Evolutionary conservation across 2,329 filamentous ascomycete genomes (phyloP).

Genomic region (Monosporascus cannonballus): DNA sequence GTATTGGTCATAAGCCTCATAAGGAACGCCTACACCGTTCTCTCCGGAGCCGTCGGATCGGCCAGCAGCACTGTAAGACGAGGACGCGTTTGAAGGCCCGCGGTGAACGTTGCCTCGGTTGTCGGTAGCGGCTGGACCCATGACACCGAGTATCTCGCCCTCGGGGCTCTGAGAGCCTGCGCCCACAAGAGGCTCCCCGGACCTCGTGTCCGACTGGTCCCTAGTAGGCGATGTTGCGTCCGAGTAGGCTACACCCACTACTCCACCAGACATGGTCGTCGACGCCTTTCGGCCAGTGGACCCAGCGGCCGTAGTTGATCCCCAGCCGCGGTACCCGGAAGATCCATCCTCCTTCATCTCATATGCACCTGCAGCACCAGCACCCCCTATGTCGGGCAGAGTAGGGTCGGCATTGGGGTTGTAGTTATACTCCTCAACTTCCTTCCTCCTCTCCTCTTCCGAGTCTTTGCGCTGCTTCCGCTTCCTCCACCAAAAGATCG

Average conservation of each 20-base stretch:
- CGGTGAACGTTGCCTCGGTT: slow-evolving; percentile 72
- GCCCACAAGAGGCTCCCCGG: slow-evolving; percentile 58
- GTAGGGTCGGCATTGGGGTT: slow-evolving; percentile 96
- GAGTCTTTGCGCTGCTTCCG: slow-evolving; percentile 79
- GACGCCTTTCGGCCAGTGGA: slow-evolving; percentile 77
- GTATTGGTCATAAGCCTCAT: slow-evolving; percentile 53
- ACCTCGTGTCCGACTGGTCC: slow-evolving; percentile 62
- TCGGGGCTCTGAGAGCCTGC: slow-evolving; percentile 54
- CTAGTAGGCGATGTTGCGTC: slow-evolving; percentile 66
- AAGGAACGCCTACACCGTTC: slow-evolving; percentile 37
- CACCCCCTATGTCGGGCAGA: slow-evolving; percentile 46
- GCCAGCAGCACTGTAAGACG: slow-evolving; percentile 80
- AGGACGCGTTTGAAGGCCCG: slow-evolving; percentile 91
- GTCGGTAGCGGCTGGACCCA: slow-evolving; percentile 65
- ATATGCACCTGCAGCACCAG: slow-evolving; percentile 46
- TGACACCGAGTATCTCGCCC: slow-evolving; percentile 75
- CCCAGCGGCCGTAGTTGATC: slow-evolving; percentile 63
- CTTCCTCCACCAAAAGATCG: slow-evolving; percentile 81
- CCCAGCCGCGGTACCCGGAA: slow-evolving; percentile 91
- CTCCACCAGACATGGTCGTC: slow-evolving; percentile 78
- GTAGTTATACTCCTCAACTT: slow-evolving; percentile 95
- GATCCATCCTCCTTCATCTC: slow-evolving; percentile 74
- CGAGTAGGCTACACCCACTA: slow-evolving; percentile 60
- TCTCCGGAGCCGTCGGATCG: slow-evolving; percentile 65
- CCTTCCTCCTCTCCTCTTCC: slow-evolving; percentile 85